phyloP scores from a whole-genome alignment of 192 early-diverging fungal genomes.

The Coemansia sp. region DNA sequence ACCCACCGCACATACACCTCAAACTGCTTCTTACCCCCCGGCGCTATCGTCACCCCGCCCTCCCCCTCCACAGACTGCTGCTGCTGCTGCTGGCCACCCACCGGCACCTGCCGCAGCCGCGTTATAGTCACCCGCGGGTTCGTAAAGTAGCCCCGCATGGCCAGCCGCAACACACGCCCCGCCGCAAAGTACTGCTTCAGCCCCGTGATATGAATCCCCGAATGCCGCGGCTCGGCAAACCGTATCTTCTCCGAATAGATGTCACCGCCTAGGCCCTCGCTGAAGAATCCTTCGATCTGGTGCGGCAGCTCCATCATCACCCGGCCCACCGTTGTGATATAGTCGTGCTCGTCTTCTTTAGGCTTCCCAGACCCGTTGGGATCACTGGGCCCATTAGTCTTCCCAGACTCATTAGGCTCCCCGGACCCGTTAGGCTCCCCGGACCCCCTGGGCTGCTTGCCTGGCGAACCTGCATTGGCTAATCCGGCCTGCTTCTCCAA shows the following conservation, averaged over 20 bases:
- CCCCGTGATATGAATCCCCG: constrained; percentile 21
- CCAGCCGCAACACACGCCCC: constrained; percentile 22
- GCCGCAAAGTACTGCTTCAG: constrained; percentile 27
- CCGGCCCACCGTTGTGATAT: constrained; percentile 22
- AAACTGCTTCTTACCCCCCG: background rate
- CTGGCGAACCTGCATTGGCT: no score
- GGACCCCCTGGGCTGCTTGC: background rate
- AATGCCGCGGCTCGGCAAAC: constrained; percentile 30
- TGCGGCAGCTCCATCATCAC: constrained; percentile 40
- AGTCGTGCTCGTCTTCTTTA: constrained; percentile 4
- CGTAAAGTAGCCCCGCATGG: constrained; percentile 29
- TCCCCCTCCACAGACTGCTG: no score
- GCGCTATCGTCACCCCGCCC: no score
- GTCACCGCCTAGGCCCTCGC: constrained; percentile 5
- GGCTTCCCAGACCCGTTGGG: background rate
- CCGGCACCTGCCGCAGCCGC: constrained; percentile 16
- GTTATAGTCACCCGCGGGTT: constrained; percentile 16
- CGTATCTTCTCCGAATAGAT: constrained; percentile 17
- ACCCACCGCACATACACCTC: constrained; percentile 42
- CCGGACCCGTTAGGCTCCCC: background rate
- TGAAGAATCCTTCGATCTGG: constrained; percentile 38
- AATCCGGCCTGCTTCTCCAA: constrained; percentile 1
- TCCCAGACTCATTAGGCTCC: background rate
- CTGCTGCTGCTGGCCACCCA: background rate
- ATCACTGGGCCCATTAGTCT: background rate